Evolutionary conservation across 192 early-diverging fungal species (phyloP), one percentile per base, ranked within the genome.

Genomic region (Gaertneriomyces sp.): DNA sequence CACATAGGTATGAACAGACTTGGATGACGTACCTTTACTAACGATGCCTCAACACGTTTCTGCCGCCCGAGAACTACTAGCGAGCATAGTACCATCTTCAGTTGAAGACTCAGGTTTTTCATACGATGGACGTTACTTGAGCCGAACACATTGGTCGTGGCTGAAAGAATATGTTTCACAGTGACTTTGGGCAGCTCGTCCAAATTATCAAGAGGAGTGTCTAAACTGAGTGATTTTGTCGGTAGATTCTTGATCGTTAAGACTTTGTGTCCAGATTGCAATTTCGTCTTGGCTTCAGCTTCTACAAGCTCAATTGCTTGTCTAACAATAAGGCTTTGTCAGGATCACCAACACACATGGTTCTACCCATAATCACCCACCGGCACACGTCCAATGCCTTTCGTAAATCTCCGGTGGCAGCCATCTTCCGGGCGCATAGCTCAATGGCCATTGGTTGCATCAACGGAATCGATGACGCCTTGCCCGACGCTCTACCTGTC

Each of bases 391-490:
- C 77, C 14, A 83, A 55, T 10, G 75, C 76, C 46, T 70, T 78
- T 12, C 76, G 16, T 14, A 79, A 56, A 60, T 77, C 79, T 14
- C 96, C 96, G 1, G 90, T 93, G 1, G 84, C 85, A 19, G 92
- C 89, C 0, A 93, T 87, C 77, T 96, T 98, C 45, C 93, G 84
- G 19, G 96, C 93, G 70, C 91, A 93, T 7, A 98, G 70, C 69
- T 97, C 95, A 25, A 98, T 82, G 5, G 95, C 96, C 11, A 77
- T 79, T 25, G 84, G 74, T 38, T 95, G 87, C 71, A 98, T 93
- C 61, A 97, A 73, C 4, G 85, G 70, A 14, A 67, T 10, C 8
- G 20, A 14, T 9, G n/a, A 33, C 16, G 9, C 19, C 6, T 63
- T 41, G 43, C 42, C 42, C 4, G 20, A 14, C 33, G 53, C 46